Evolutionary conservation across 2,329 filamentous ascomycete genomes (phyloP), one percentile per base, ranked within the genome.

Genomic region (Botryotinia calthae): DNA sequence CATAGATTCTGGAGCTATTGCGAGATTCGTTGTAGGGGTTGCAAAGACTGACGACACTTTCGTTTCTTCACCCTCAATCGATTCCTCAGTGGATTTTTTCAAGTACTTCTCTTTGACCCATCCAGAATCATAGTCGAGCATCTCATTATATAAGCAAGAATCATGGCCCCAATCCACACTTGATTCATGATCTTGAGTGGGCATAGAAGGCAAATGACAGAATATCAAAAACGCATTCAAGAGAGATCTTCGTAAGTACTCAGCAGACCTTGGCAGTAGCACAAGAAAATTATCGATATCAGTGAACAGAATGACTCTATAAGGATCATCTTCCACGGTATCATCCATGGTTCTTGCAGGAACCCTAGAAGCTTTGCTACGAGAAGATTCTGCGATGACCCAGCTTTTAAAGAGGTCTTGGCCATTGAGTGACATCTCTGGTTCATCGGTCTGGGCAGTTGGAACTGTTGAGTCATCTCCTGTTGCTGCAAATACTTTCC

Each of bases 271-370:
- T 0, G 88, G 87, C 7, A 91, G 81, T 67, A 83, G 78, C 46
- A 89, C 83, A 2, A 97, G 79, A 42, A 92, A 85, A 0, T 87
- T 85, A 74, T 89, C 83, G 31, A 98, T 84, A 80, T 98, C 96
- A 0, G 89, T 88, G 77, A 90, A 94, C 79, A 98, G 88, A 63
- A 97, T 87, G 5, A 96, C 88, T 51, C 94, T 88, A 76, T 92
- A 97, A 0, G 94, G 92, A 78, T 98, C 95, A 73, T 95, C 91
- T 75, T 93, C 91, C 25, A 87, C 88, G 2, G 88, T 86, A 40
- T 94, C 90, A 79, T 98, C 94, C 74, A 92, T 77, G 0, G 91
- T 91, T 66, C 92, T 88, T 25, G 92, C 92, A 9, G 94, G 93
- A 72, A 90, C 83, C 58, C 83, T 84, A 14, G 90, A 85, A 59